phyloP scores from a whole-genome alignment of 805 yeast species.

The Ogataea methylovora region DNA sequence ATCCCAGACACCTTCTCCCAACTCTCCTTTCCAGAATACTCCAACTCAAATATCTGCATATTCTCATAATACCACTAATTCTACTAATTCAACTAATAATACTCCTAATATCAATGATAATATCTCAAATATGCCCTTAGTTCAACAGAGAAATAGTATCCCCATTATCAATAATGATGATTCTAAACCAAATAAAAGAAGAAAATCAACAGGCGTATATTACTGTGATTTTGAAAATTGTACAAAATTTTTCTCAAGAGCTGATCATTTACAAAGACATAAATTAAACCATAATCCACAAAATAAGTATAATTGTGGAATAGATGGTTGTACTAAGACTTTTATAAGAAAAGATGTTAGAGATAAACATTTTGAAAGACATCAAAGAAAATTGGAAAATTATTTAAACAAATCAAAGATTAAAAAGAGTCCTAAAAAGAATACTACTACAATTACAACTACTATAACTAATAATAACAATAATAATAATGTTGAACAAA shows the following conservation, averaged over 20 bases:
- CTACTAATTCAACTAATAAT: neutral
- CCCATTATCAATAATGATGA: neutral
- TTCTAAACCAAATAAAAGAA: slow-evolving; percentile 7
- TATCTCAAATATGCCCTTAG: neutral
- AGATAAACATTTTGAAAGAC: slow-evolving; percentile 33
- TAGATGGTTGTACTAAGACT: slow-evolving; percentile 41
- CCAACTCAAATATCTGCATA: neutral
- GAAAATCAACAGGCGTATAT: slow-evolving; percentile 11
- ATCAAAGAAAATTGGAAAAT: slow-evolving; percentile 13
- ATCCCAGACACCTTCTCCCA: neutral
- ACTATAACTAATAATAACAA: neutral
- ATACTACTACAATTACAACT: neutral
- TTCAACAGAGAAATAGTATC: neutral
- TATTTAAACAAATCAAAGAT: neutral
- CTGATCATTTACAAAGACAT: slow-evolving; percentile 55
- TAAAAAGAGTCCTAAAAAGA: neutral
- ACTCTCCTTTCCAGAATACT: slow-evolving; percentile 1
- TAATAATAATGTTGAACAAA: neutral
- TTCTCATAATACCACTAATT: neutral
- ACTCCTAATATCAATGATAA: neutral
- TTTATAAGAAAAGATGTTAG: slow-evolving; percentile 48
- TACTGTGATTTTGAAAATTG: slow-evolving; percentile 37
- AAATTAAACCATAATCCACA: slow-evolving; percentile 39
- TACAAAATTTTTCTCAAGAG: slow-evolving; percentile 44
- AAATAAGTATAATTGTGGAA: slow-evolving; percentile 38